A percentile compares a stretch with the other conserved stretches of the same genome.
Evolutionary conservation across 257 asterid species (phyloP).

Genomic region (Lantana camara): DNA sequence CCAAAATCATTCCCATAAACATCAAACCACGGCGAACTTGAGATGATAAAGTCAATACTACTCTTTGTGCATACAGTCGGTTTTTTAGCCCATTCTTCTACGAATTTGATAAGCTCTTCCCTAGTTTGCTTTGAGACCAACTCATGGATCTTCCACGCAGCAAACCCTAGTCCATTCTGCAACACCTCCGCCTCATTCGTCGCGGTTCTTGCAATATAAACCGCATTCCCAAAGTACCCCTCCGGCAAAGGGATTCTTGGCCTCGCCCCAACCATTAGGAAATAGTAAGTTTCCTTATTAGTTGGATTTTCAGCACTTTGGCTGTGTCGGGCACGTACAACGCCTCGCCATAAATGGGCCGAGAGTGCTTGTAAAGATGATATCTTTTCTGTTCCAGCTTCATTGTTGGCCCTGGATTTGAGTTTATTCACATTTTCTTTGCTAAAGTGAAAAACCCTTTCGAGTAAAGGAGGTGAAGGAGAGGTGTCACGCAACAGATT

Average conservation of each 20-base stretch:
- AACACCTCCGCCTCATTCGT: constrained; percentile 1
- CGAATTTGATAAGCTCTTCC: constrained; percentile 11
- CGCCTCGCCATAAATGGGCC: constrained; percentile 41
- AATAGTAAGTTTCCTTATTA: not conserved
- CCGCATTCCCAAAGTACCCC: constrained; percentile 46
- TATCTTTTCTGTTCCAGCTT: constrained; percentile 20
- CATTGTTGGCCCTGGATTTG: constrained; percentile 32
- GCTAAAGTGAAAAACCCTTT: constrained; percentile 34
- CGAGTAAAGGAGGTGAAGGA: not conserved
- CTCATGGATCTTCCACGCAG: constrained; percentile 32
- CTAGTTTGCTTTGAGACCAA: constrained; percentile 22
- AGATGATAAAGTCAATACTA: constrained; percentile 9
- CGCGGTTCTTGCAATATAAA: not conserved
- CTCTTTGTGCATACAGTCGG: not conserved
- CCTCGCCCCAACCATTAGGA: constrained; percentile 26
- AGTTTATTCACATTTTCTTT: constrained; percentile 24
- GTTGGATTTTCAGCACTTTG: not conserved
- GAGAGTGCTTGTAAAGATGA: constrained; percentile 44
- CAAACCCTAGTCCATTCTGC: constrained; percentile 34
- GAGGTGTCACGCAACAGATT: not conserved
- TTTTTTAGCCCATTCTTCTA: constrained; percentile 25
- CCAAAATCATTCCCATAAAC: constrained; percentile 61
- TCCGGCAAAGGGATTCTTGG: constrained; percentile 37
- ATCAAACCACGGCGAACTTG: constrained; percentile 53
- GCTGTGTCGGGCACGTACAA: not conserved